Evolutionary conservation across 805 yeast genomes (phyloP), one percentile per base, ranked within the genome.

Genomic region (Candida berthetii): DNA sequence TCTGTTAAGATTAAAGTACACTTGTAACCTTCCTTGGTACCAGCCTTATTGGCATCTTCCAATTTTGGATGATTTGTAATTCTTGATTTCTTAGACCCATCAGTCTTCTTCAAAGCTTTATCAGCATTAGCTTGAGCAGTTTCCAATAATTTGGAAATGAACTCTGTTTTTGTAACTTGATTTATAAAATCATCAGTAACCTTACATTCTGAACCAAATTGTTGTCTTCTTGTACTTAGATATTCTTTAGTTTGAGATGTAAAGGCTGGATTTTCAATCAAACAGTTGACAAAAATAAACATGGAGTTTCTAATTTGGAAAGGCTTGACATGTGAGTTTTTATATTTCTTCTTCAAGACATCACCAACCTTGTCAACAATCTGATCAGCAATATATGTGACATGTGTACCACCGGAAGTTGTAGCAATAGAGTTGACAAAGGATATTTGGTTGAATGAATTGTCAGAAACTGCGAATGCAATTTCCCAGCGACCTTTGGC

Each of bases 391-490:
- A 90, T 74, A 58, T 82, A 79, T 50, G 83, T 89, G 29, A 89
- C 95, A 61, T 93, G 99, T 0, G 99, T 85, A 52, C 99, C 99
- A 45, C 99, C 99, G 1, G 91, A 68, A 0, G 98, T 91, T 0
- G 99, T 93, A 1, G 99, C 99, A 59, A 93, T 93, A 7, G 97
- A 89, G 60, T 93, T 93, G 14, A 93, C 99, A 66, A 93, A 93
- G 29, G 97, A 90, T 35, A 93, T 93, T 61, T 93, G 99, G 53
- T 87, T 86, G 64, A 93, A 93, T 2, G 76, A 66, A 4, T 90
- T 91, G 55, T 89, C 96, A 35, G 97, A 85, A 4, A 89, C 84
- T 1, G 96, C 91, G 67, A 93, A 91, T 0, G 96, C 99, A 46
- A 93, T 63, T 62, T 93, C 99, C 99, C 99, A 93, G 48, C 96